Evolutionary conservation across 169 alveolate genomes (phyloP).

Genomic region (Eimeria maxima): DNA sequence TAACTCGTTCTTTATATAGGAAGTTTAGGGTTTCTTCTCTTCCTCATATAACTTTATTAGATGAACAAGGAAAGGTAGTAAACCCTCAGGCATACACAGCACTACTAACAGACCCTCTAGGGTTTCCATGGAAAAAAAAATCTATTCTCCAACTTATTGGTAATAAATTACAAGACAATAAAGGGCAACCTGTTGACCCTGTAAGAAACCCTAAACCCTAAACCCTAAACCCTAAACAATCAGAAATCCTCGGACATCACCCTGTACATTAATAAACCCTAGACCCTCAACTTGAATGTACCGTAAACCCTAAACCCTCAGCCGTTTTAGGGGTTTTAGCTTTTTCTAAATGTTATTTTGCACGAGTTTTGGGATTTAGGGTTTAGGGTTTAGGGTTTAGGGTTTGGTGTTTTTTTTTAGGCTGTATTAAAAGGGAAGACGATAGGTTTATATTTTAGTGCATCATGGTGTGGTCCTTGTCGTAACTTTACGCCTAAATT

Average conservation of each 20-base stretch:
- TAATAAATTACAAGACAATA: not conserved
- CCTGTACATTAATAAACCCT: not conserved
- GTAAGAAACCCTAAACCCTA: not conserved
- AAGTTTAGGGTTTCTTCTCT: slow-evolving; percentile 28
- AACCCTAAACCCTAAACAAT: too few relatives aligned
- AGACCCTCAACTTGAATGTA: too few relatives aligned
- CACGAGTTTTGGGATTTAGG: too few relatives aligned
- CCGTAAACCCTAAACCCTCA: too few relatives aligned
- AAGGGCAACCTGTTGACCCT: slow-evolving; percentile 26
- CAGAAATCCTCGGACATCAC: too few relatives aligned
- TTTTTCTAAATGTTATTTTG: not conserved
- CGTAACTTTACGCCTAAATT: slow-evolving; percentile 91
- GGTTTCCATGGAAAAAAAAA: slow-evolving; percentile 63
- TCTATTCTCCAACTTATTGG: slow-evolving; percentile 12
- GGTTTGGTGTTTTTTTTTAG: not conserved
- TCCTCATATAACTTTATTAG: slow-evolving; percentile 51
- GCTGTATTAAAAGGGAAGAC: slow-evolving; percentile 46
- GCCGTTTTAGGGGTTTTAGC: not conserved
- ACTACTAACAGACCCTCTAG: slow-evolving; percentile 34
- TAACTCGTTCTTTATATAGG: not conserved
- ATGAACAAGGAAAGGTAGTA: not conserved
- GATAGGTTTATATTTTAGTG: slow-evolving; percentile 90
- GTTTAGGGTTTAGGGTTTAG: too few relatives aligned
- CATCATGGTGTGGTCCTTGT: slow-evolving; percentile 94
- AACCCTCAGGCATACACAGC: slow-evolving; percentile 55